Conservation (phyloP, 768 basidiomycete species). For the Panaeolus papilionaceus region DNA sequence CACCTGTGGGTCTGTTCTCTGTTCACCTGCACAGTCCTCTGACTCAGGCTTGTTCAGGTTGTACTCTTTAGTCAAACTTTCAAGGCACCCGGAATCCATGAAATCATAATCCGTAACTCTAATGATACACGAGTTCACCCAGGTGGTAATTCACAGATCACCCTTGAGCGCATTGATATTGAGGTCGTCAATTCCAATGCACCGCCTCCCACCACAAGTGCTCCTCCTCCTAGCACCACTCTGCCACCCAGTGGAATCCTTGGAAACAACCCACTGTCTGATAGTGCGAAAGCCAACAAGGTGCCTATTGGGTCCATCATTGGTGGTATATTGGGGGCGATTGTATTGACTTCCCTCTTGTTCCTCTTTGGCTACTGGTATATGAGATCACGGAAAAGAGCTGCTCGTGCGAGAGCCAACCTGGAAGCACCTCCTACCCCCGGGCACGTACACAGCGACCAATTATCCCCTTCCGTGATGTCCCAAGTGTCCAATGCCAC, state of each 20-base stretch:
- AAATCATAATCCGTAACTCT: slow-evolving; percentile 36
- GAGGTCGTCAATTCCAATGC: slow-evolving; percentile 22
- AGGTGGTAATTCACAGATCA: slow-evolving; percentile 36
- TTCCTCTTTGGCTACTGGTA: neutral
- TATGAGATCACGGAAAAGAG: neutral
- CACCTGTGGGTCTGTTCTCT: slow-evolving; percentile 30
- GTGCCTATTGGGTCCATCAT: neutral
- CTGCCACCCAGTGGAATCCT: neutral
- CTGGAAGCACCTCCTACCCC: neutral
- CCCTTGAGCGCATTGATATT: slow-evolving; percentile 34
- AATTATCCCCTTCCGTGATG: neutral
- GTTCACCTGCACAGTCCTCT: neutral
- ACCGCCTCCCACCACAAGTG: neutral
- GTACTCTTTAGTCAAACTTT: slow-evolving; percentile 32
- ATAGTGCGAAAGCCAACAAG: neutral
- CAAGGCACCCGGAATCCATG: slow-evolving; percentile 30
- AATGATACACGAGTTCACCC: slow-evolving; percentile 26
- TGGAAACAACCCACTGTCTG: neutral
- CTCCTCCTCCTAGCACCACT: neutral
- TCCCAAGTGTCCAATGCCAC: neutral
- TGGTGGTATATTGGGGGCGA: neutral
- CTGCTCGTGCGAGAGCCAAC: neutral
- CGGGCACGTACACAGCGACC: neutral
- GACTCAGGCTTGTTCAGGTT: slow-evolving; percentile 22
- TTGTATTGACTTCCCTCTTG: neutral